Evolutionary conservation across 2,329 filamentous ascomycete genomes (phyloP), one percentile per base, ranked within the genome.

Genomic region (Fusarium liriodendri): DNA sequence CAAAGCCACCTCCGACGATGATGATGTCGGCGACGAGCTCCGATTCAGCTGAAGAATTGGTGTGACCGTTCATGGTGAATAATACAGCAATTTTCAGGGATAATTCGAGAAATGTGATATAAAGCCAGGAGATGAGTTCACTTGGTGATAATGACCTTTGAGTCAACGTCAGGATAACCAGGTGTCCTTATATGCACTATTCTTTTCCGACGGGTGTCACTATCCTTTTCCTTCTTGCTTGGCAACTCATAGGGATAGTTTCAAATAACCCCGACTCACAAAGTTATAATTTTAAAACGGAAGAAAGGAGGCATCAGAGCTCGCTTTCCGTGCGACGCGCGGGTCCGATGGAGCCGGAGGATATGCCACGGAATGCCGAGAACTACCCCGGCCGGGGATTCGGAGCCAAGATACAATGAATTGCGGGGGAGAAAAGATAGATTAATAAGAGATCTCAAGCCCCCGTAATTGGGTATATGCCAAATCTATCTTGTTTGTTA

Each of bases 1-100:
- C 55, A n/a, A 74, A 74, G 22, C 72, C 72, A 29, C 52, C 67
- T 5, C 72, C 72, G 7, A 74, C 18, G 5, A 74, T 52, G 32
- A 74, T 45, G 33, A 65, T 55, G 37, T 70, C 67, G 33, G 22
- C 57, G 13, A 13, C 7, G 10, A 54, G 6, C 32, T 37, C 32
- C 13, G 50, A 14, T 1, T 5, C 6, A 5, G 50, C n/a, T 10
- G 50, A 14, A 11, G 27, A 29, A 54, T 54, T 32, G n/a, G 14
- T n/a, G 20, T 33, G 27, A 4, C 50, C 27, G 4, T 33, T 54
- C 50, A 54, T 54, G 50, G 4, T 32, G 1, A 8, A 13, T 27
- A 20, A 32, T 54, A 10, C 29, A 7, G 27, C 20, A 32, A 14
- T 11, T 5, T 14, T 5, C 6, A 27, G 11, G 16, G 5, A 54